Base-by-base conservation (phyloP, 2,329 filamentous ascomycete species). In the Nigrospora sphaerica region DNA sequence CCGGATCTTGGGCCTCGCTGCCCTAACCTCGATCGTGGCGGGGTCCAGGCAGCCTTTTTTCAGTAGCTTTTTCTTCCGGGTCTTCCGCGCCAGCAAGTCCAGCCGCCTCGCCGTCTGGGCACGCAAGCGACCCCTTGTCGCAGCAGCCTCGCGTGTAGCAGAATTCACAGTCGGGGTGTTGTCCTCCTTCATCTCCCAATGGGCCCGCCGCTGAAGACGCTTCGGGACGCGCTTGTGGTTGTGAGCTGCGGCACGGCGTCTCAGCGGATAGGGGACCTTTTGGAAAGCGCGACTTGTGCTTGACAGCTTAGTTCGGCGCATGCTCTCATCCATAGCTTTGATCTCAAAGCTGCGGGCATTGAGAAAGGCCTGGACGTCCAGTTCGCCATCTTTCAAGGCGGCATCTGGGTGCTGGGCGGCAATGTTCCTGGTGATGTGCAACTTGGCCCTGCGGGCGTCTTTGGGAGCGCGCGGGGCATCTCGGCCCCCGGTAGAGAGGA, bases 201-300 rank as follows among this genome's bases (percentile, higher is more conserved):
- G 78, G 1, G 89, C 90, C 54, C 86, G 78, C 35, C 69, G 69
- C 46, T 86, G 78, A 59, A 97, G 68, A 51, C 89, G 73, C 60
- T 84, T 85, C 3, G 93, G 93, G 14, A 98, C 85, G 51, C 86
- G 80, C 68, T 92, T 95, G 33, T 87, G 86, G 75, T 98, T 96
- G 68, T 98, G 93, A 63, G 90, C 95, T 17, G 92, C 93, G 0
- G 92, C 95, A 56, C 93, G 78, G 53, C 93, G 77, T 54, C 93
- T 77, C 77, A 98, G 70, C 42, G 85, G 83, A 54, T 89, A 80
- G 1, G 93, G 93, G 6, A 98, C 86, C 55, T 88, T 81, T 65
- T 98, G 93, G 60, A 97, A 97, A 13, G 92, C 91, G 44, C 92
- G 78, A 47, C 80, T 83, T 38, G 78, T 71, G 45, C 72, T 69